Base-by-base conservation (phyloP, 108 stramenopile genomes). In the Nannochloropsis gaditana region DNA sequence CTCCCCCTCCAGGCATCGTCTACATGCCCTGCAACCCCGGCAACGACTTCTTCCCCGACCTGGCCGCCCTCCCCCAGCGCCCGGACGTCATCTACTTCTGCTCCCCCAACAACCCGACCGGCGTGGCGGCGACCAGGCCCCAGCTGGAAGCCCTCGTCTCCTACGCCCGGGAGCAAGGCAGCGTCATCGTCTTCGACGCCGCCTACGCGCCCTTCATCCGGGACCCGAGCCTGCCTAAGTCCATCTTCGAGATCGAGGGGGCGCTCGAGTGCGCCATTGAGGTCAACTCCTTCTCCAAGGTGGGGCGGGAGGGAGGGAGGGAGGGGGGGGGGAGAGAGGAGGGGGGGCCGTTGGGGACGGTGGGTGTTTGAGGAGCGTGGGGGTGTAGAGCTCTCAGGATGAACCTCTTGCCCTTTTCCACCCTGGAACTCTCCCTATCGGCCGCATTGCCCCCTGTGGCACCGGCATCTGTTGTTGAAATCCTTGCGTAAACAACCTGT, bases 131-230 rank as follows among this genome's bases (percentile, higher is more conserved):
- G 79, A 96, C 94, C 45, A 91, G 90, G 50, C 95, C 94, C 83
- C 96, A 98, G 90, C 91, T 98, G 83, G 93, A 94, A 82, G 90
- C 89, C 43, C 89, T 96, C 47, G 95, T 98, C n/a, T 93, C 93
- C 42, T 83, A 94, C 41, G 96, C 96, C 90, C 94, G 94, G 89
- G 95, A 96, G 81, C 93, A 87, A 86, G 89, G 89, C 2, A 88
- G 84, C 47, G 90, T 91, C 43, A 59, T 92, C 17, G 95, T 98
- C 45, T 98, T 98, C 89, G 97, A 98, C 87, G 97, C 97, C 9
- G 97, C 97, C 45, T 98, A 98, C 88, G 97, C 97, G 44, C 97
- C 97, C 73, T 98, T 98, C 87, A 98, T 98, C 87, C 96, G 96
- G 45, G 86, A 91, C 44, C 91, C 92, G 17, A 95, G 94, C 84